Evolutionary conservation across 257 asterid genomes (phyloP), one percentile per base, ranked within the genome.

Genomic region (Salvia hispanica): DNA sequence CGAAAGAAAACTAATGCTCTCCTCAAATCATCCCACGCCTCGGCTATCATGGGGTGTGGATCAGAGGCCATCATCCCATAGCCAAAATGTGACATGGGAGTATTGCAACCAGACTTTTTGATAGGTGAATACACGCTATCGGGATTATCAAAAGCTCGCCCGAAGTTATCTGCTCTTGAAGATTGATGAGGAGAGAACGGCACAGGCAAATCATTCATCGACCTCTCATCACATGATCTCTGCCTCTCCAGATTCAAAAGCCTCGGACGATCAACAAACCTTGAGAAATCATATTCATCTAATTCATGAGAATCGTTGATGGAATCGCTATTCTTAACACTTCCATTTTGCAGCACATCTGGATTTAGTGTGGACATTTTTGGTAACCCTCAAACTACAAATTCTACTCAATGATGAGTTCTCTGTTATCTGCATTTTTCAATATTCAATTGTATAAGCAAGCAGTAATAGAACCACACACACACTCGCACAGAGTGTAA

Each of bases 21-120:
- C 72, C 85, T 81, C 70, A 85, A 58, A 70, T 67, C 66, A 6
- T 85, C 95, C 97, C 97, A 90, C 36, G 97, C 97, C 86, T 90
- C 97, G 0, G 82, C 73, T 37, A 80, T 39, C 82, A 85, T 84
- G 25, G 96, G 92, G 72, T 81, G 82, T 6, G 88, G 83, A 70
- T 76, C 88, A 34, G 15, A 44, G 36, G 43, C 44, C 52, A 44
- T 15, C 59, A 44, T 21, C 59, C 66, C 76, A 63, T 11, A 56
- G 28, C 72, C 86, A 67, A 54, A 71, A 13, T 61, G 80, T 48
- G 96, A 86, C 57, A 76, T 70, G 9, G 97, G 97, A 47, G 95
- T 84, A 66, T 79, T 81, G 37, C 76, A 74, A 9, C 79, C 86
- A 5, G 96, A 86, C 76, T 82, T 80, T 75, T 55, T 82, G 42